Percentiles rank a stretch among this genome's conserved stretches.
Evolutionary conservation across 306 rosid species (phyloP).

Genomic region (Urtica urens): DNA sequence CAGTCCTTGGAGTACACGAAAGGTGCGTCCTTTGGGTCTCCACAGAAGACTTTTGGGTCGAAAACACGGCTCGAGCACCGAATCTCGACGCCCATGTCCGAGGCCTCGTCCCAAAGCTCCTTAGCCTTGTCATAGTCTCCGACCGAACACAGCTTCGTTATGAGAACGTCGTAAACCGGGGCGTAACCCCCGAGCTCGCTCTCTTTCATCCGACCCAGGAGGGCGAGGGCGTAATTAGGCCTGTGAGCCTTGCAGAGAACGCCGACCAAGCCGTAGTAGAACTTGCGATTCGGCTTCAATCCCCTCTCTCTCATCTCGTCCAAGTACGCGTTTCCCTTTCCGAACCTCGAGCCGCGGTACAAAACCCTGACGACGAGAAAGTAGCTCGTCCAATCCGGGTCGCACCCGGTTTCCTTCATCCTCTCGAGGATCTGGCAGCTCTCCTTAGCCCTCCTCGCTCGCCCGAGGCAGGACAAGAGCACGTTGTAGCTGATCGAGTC

Average conservation of each 20-base stretch:
- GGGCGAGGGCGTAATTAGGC: slow-evolving; percentile 54
- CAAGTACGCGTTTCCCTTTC: slow-evolving; percentile 58
- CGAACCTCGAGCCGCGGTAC: slow-evolving; percentile 59
- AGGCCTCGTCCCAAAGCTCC: slow-evolving; percentile 75
- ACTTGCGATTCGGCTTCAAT: slow-evolving; percentile 44
- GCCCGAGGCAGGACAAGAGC: slow-evolving; percentile 60
- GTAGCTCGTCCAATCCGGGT: slow-evolving; percentile 61
- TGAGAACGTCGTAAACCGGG: slow-evolving; percentile 75
- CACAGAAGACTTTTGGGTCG: slow-evolving; percentile 41
- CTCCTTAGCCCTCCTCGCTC: slow-evolving; percentile 68
- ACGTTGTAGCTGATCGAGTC: slow-evolving; percentile 58
- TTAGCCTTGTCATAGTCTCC: slow-evolving; percentile 66
- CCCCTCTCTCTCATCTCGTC: slow-evolving; percentile 62
- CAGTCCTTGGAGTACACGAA: slow-evolving; percentile 21
- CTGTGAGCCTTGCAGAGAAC: slow-evolving; percentile 68
- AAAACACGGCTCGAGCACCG: slow-evolving; percentile 46
- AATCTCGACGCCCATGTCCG: slow-evolving; percentile 44
- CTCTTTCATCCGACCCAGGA: slow-evolving; percentile 64
- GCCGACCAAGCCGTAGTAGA: slow-evolving; percentile 76
- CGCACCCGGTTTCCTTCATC: slow-evolving; percentile 44
- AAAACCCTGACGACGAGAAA: slow-evolving; percentile 56
- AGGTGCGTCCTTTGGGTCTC: slow-evolving; percentile 24
- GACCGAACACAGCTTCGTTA: slow-evolving; percentile 62
- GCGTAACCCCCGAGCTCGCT: slow-evolving; percentile 61
- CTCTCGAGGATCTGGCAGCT: slow-evolving; percentile 50